phyloP scores from a whole-genome alignment of 345 rosid species.

The Citrus sp. region DNA sequence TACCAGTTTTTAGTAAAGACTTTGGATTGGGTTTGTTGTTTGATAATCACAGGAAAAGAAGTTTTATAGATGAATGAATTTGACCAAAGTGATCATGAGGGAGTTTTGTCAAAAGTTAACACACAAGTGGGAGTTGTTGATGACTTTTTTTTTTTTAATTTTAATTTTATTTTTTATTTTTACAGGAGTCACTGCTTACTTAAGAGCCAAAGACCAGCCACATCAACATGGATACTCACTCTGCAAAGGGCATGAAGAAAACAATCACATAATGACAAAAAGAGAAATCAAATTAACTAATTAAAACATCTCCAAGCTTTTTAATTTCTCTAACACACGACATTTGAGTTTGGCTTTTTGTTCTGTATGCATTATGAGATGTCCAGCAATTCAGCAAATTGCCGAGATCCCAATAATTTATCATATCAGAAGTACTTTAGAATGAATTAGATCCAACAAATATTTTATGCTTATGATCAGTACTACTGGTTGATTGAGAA shows the following conservation, averaged over 20 bases:
- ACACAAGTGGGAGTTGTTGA: constrained; percentile 31
- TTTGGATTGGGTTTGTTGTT: not conserved
- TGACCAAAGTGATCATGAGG: not conserved
- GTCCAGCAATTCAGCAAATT: not conserved
- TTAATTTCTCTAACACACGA: not conserved
- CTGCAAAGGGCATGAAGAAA: not conserved
- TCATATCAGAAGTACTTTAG: not conserved
- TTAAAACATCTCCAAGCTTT: not conserved
- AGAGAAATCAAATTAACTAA: not conserved
- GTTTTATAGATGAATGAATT: not conserved
- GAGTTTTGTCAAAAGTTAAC: constrained; percentile 26
- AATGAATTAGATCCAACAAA: not conserved
- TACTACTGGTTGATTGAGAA: not conserved
- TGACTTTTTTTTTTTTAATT: constrained; percentile 10
- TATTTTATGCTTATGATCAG: not conserved
- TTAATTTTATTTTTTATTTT: not conserved
- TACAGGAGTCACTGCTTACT: not conserved
- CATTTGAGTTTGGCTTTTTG: not conserved
- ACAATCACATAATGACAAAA: constrained; percentile 10
- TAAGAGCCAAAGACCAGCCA: constrained; percentile 1
- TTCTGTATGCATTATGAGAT: not conserved
- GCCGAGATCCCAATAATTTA: not conserved
- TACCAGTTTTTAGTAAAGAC: not conserved
- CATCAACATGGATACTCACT: not conserved
- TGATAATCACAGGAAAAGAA: not conserved